Evolutionary conservation across 2,329 filamentous ascomycete genomes (phyloP).

Genomic region (Xylaria sp.): DNA sequence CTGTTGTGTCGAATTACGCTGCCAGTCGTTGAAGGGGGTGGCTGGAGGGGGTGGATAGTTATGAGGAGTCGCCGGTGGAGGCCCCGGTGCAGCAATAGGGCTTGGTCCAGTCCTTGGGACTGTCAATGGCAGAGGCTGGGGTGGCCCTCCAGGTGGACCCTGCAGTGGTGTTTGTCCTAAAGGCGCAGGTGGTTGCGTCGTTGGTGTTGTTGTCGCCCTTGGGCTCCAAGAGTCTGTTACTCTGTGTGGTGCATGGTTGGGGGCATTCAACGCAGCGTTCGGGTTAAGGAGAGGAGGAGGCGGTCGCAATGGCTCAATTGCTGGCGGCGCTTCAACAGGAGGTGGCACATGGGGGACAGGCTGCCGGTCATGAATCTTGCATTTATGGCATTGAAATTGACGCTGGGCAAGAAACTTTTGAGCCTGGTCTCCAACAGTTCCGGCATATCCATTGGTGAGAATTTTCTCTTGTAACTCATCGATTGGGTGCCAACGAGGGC

Average conservation of each 20-base stretch:
- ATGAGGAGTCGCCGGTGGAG: constrained; percentile 52
- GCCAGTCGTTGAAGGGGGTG: constrained; percentile 59
- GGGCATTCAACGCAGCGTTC: constrained; percentile 41
- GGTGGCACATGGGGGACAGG: constrained; percentile 50
- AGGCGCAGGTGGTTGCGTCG: constrained; percentile 38
- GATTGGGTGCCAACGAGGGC: constrained; percentile 77
- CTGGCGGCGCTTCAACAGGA: constrained; percentile 45
- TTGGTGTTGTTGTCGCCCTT: constrained; percentile 33
- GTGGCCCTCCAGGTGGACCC: constrained; percentile 40
- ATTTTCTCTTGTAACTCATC: constrained; percentile 62
- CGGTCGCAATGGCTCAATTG: constrained; percentile 42
- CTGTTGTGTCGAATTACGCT: constrained; percentile 61
- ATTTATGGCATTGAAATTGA: constrained; percentile 80
- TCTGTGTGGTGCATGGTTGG: constrained; percentile 42
- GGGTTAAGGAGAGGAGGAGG: constrained; percentile 44
- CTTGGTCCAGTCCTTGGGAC: constrained; percentile 43
- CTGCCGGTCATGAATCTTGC: constrained; percentile 65
- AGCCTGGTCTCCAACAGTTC: constrained; percentile 63
- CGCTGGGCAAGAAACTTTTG: constrained; percentile 68
- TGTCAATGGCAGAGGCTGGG: constrained; percentile 43
- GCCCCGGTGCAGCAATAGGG: constrained; percentile 50
- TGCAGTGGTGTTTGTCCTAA: constrained; percentile 40
- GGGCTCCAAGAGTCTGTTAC: constrained; percentile 40
- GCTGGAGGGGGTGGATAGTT: constrained; percentile 54
- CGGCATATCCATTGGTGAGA: constrained; percentile 62